phyloP scores from a whole-genome alignment of 2,329 filamentous ascomycete genomes.

The Aspergillus sergii region DNA sequence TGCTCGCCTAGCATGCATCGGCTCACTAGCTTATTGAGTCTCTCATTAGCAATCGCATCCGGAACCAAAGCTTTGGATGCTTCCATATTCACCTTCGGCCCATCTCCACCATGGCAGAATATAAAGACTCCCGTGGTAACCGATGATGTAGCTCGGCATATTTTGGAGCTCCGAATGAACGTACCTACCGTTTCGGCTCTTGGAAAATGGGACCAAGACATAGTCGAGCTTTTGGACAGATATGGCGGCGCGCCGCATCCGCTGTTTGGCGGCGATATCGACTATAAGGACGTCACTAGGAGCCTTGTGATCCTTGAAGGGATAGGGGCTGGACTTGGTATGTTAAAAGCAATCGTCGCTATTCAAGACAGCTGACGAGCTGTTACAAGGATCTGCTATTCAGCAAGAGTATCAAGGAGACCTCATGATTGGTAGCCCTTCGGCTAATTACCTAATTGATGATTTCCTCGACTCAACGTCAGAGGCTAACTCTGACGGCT shows the following conservation, averaged over 20 bases:
- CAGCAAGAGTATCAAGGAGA: slow-evolving; percentile 11
- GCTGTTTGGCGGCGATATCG: slow-evolving; percentile 52
- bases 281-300: slow-evolving; percentile 24
- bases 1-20: slow-evolving; percentile 27
- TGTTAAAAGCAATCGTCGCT: slow-evolving; percentile 48
- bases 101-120: slow-evolving; percentile 3
- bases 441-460: slow-evolving; percentile 8
- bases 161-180: slow-evolving; percentile 52
- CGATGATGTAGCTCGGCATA: slow-evolving; percentile 38
- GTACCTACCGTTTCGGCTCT: slow-evolving; percentile 50
- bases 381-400: slow-evolving; percentile 14
- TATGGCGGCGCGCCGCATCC: slow-evolving; percentile 57
- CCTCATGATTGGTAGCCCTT: slow-evolving; percentile 7
- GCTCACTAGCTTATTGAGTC: slow-evolving; percentile 30
- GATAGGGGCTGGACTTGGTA: slow-evolving; percentile 62
- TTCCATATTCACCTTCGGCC: slow-evolving; percentile 37
- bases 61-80: slow-evolving; percentile 33
- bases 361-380: background rate
- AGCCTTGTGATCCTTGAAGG: slow-evolving; percentile 54
- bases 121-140: slow-evolving; percentile 18
- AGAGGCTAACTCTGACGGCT: background rate
- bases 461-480: slow-evolving; percentile 6
- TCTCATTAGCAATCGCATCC: slow-evolving; percentile 28
- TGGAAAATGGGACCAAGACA: slow-evolving; percentile 47
- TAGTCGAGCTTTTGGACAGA: slow-evolving; percentile 60